Evolutionary conservation across 495 filamentous ascomycete species (phyloP).

Genomic region (Filosporella fistucella): DNA sequence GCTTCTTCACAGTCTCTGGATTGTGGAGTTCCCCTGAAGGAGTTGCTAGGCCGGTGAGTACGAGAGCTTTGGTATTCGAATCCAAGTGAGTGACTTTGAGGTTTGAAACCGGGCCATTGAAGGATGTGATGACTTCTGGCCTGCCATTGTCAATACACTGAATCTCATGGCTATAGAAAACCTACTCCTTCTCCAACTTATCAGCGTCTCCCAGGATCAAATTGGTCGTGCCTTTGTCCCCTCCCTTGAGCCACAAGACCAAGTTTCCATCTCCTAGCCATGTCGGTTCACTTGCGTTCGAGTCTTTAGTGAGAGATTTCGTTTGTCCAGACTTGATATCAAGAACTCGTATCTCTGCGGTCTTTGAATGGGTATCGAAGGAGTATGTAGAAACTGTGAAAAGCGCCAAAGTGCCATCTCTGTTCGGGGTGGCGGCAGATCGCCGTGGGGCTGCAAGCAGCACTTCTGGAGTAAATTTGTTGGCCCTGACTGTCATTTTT

Average conservation of each 20-base stretch:
- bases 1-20: slow-evolving; percentile 47
- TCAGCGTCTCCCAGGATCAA: slow-evolving; percentile 56
- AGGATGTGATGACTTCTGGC: slow-evolving; percentile 39
- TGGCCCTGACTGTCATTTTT: slow-evolving; percentile 60
- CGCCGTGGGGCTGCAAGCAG: slow-evolving; percentile 82
- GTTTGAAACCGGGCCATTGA: slow-evolving; percentile 68
- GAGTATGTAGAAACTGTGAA: slow-evolving; percentile 77
- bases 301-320: slow-evolving; percentile 58
- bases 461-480: slow-evolving; percentile 75
- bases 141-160: slow-evolving; percentile 8
- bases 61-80: slow-evolving; percentile 63
- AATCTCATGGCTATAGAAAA: slow-evolving; percentile 1
- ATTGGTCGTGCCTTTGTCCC: slow-evolving; percentile 62
- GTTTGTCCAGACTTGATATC: slow-evolving; percentile 67
- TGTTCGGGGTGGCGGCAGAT: slow-evolving; percentile 70
- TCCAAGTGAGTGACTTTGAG: slow-evolving; percentile 63
- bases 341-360: slow-evolving; percentile 67
- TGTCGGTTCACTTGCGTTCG: slow-evolving; percentile 61
- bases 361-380: slow-evolving; percentile 75
- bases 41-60: slow-evolving; percentile 57
- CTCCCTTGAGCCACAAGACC: slow-evolving; percentile 60
- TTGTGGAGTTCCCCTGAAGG: slow-evolving; percentile 60
- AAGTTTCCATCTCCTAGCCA: slow-evolving; percentile 68
- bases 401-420: slow-evolving; percentile 61
- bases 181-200: slow-evolving; percentile 38